Conservation (phyloP, 2,329 filamentous ascomycete genomes). For the Cladosporium sp. region DNA sequence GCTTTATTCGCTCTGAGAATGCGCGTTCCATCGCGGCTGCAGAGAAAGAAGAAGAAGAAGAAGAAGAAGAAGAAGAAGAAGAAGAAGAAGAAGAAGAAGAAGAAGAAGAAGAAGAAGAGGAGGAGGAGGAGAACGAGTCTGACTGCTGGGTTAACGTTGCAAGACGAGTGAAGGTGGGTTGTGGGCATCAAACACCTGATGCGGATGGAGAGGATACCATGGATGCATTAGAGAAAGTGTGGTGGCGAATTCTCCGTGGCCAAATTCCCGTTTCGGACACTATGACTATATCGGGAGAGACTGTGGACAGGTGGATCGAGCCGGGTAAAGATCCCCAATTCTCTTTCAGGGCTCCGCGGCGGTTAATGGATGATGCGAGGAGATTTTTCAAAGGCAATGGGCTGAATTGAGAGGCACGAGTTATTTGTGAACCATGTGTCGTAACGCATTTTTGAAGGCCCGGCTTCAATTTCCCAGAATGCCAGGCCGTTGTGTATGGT, state of each 20-base stretch:
- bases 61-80: constrained; percentile 22
- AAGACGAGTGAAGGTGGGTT: constrained; percentile 34
- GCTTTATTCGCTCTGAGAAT: constrained; percentile 41
- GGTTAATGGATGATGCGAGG: constrained; percentile 36
- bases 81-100: constrained; percentile 20
- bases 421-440: neutral
- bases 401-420: neutral
- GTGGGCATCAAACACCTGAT: constrained; percentile 43
- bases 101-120: constrained; percentile 17
- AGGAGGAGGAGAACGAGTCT: constrained; percentile 23
- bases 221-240: constrained; percentile 38
- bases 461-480: neutral
- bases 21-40: constrained; percentile 14
- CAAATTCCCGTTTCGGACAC: constrained; percentile 39
- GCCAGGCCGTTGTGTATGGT: neutral
- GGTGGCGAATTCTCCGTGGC: constrained; percentile 38
- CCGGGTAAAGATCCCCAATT: constrained; percentile 36
- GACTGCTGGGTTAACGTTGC: constrained; percentile 29
- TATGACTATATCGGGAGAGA: constrained; percentile 35
- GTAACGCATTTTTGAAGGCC: neutral
- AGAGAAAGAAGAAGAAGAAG: constrained; percentile 24
- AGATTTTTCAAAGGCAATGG: constrained; percentile 31
- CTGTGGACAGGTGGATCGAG: constrained; percentile 42
- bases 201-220: constrained; percentile 44
- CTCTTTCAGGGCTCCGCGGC: constrained; percentile 41